Conservation (phyloP, 345 rosid genomes). For the Aquilaria sinensis region DNA sequence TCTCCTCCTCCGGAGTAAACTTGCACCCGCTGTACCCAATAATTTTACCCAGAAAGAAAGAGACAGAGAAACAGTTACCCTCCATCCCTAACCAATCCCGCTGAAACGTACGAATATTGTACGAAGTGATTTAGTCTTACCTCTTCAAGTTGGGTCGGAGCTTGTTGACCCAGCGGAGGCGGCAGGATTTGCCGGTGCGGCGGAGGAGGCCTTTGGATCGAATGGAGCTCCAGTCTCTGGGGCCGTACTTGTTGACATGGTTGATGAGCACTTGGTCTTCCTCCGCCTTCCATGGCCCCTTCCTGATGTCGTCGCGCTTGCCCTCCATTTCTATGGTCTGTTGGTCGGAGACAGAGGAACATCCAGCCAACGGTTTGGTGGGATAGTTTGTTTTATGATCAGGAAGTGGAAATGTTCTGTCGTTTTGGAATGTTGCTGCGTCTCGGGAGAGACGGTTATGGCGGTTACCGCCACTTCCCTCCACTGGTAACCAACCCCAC, state of each 20-base stretch:
- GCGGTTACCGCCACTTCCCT: constrained; percentile 37
- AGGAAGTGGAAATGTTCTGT: neutral
- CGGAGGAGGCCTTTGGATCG: constrained; percentile 95
- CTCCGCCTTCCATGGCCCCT: constrained; percentile 94
- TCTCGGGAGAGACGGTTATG: constrained; percentile 32
- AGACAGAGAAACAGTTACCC: neutral
- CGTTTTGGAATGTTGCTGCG: neutral
- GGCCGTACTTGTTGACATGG: constrained; percentile 71
- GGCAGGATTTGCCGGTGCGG: constrained; percentile 91
- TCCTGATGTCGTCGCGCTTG: constrained; percentile 46
- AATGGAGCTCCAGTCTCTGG: constrained; percentile 99
- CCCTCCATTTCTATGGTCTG: constrained; percentile 30
- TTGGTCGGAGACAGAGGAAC: neutral
- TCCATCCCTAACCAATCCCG: neutral
- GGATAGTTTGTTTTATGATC: neutral
- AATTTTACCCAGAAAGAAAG: neutral
- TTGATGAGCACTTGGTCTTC: constrained; percentile 75
- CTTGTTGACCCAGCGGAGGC: constrained; percentile 97
- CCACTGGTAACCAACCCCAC: constrained; percentile 30
- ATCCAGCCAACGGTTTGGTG: neutral
- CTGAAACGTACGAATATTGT: too few species aligned
- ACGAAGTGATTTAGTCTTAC: constrained; percentile 19
- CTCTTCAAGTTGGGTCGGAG: constrained; percentile 88
- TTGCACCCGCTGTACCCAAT: constrained; percentile 97
- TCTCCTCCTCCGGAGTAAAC: constrained; percentile 84